Base-by-base conservation (phyloP, 805 yeast species). In the Candida alai region DNA sequence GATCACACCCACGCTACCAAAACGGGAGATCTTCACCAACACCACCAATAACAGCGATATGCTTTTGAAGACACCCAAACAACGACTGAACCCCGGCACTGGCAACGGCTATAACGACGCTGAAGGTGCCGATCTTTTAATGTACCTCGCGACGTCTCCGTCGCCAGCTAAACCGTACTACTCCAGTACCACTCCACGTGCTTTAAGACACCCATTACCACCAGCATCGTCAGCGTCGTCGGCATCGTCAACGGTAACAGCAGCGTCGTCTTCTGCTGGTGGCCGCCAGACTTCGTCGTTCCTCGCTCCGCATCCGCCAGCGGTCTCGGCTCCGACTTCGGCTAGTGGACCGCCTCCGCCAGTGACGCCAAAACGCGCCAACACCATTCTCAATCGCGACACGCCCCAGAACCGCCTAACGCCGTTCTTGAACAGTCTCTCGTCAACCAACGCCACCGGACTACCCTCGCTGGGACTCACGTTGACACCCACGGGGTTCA, bases 91-190 rank as follows among this genome's bases (percentile, higher is more conserved):
- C 17, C 17, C 16, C 19, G 7, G 20, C 10, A 12, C 7, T 20
- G 19, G 32, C n/a, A 15, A 15, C n/a, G 28, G 28, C 24, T 54
- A 51, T 36, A 56, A 61, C 31, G 70, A 67, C 42, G 60, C 60
- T 21, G 93, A 84, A 56, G 95, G 94, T 10, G 95, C 94, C 1
- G 90, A 82, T 53, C 60, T 86, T 41, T 68, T 86, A 41, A 73
- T 86, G 76, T 86, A 76, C 56, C 64, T 86, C 45, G 94, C 95
- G 2, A 82, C 89, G 5, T 83, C 93, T 6, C 95, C 95, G 1
- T 75, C 84, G 0, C 84, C 84, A 1, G 75, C 76, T 35, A 64
- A 64, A 36, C 64, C 67, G 10, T 47, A 47, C 34, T 52, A 47
- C 37, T 36, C 39, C 7, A 49, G 48, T 39, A 16, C 28, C 10